A percentile compares a stretch with the other conserved stretches of the same genome.
Evolutionary conservation across 1,284 basidiomycete species (phyloP).

Genomic region (Lentinula novae-zelandiae): DNA sequence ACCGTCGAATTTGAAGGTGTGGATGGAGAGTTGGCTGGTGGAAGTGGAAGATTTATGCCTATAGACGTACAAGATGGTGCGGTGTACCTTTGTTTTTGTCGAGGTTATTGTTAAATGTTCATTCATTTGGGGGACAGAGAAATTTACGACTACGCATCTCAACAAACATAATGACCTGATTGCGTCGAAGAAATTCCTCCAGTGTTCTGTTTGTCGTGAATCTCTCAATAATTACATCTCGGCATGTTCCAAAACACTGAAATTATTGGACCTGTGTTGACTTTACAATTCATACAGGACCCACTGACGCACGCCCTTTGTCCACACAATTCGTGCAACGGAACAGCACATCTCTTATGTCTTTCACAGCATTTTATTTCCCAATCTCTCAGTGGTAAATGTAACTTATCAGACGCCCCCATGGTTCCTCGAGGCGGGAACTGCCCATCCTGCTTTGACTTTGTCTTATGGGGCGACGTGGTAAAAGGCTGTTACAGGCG

Average conservation of each 20-base stretch:
- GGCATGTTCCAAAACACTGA: conserved; percentile 33
- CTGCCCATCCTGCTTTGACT: conserved; percentile 53
- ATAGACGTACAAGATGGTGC: conserved; percentile 67
- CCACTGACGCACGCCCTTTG: conserved; percentile 47
- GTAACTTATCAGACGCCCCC: conserved; percentile 15
- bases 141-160: conserved; percentile 54
- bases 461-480: conserved; percentile 71
- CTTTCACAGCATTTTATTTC: conserved; percentile 58
- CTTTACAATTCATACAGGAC: conserved; percentile 37
- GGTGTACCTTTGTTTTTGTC: conserved; percentile 14
- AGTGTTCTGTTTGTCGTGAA: conserved; percentile 54
- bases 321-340: conserved; percentile 44
- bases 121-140: conserved; percentile 26
- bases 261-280: background rate
- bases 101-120: background rate
- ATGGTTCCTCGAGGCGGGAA: conserved; percentile 62
- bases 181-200: conserved; percentile 25
- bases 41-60: conserved; percentile 49
- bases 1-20: conserved; percentile 69
- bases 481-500: conserved; percentile 68
- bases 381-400: conserved; percentile 11
- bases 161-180: conserved; percentile 46
- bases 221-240: conserved; percentile 35
- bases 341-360: conserved; percentile 68
- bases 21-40: conserved; percentile 49